Base-by-base conservation (phyloP, 371 early-diverging fungal species). In the Apophysomyces ossiformis region DNA sequence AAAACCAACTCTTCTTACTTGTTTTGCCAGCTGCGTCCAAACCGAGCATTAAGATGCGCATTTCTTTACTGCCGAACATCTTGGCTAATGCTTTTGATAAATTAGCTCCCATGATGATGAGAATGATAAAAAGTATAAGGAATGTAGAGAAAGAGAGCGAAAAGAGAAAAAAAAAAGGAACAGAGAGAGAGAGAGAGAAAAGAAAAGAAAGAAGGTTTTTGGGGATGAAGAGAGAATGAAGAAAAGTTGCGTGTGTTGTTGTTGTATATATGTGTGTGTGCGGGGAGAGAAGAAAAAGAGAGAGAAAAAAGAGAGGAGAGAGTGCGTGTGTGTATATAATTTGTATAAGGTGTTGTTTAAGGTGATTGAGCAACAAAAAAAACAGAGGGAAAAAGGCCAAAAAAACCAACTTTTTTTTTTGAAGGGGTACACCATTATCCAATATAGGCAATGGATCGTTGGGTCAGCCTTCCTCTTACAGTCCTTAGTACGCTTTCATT, bases 1-100 rank as follows among this genome's bases (percentile, higher is more conserved):
- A 67, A 59, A 26, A 26, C 32, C 32, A 26, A 26, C 32, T 26
- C 2, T 26, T 75, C 80, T 77, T 90, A 87, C 92, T 95, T 68
- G 95, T 97, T 85, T 97, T 97, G 63, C 97, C 97, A 50, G 96
- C 93, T 63, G 94, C 94, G 82, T 97, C 96, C 54, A 95, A 82
- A 58, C 97, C 97, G 38, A 96, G 84, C 89, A 96, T 93, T 13
- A 96, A 81, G 64, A 97, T 90, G 74, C 93, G 92, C 88, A 94
- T 89, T 76, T 96, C 93, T 73, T 90, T 93, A 71, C 88, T 92
- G 65, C 93, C 92, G 82, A 91, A 89, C 69, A 94, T 76, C 70
- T 85, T 87, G 45, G 84, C 69, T 26, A 89, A 63, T 57, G 78
- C 77, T 71, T 84, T 89, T 59, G 88, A 87, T 66, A 88, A 61